Percentiles rank a stretch among this genome's conserved stretches.
These are phyloP conservation scores for Apiotrichum siamense DNA, from an alignment of 1,284 basidiomycete genomes.

Conservation along the genomic window DNA sequence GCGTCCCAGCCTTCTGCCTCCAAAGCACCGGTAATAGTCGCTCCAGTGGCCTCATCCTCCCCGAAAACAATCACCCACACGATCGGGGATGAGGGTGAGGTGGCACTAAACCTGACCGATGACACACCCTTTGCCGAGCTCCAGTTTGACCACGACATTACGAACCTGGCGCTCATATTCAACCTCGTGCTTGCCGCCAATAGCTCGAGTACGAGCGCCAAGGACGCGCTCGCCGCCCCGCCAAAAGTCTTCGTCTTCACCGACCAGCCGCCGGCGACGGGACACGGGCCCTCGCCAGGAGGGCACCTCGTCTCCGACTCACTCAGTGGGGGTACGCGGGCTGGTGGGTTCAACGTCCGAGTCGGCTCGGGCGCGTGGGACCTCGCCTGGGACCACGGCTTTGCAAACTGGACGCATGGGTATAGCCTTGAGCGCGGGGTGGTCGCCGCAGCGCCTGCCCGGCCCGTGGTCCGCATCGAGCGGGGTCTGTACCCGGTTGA, in stretches of 20 bases:
- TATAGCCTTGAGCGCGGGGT: neutral
- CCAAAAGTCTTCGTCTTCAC: no score
- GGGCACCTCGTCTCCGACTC: conserved; percentile 24
- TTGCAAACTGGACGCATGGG: conserved; percentile 54
- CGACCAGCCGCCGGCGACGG: no score
- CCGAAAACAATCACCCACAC: no score
- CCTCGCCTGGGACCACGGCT: conserved; percentile 51
- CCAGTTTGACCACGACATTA: neutral
- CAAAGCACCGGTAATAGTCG: no score
- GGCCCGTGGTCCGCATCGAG: conserved; percentile 4
- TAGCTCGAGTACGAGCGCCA: no score
- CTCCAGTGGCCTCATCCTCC: no score
- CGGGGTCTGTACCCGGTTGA: no score
- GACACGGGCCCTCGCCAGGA: no score
- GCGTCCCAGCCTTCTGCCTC: no score
- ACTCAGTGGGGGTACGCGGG: conserved; percentile 53
- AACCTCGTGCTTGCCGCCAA: conserved; percentile 1
- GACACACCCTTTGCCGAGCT: conserved; percentile 1
- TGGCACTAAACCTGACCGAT: neutral
- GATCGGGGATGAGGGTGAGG: no score
- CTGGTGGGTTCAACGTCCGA: conserved; percentile 46
- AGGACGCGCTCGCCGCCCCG: no score
- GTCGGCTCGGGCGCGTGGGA: conserved; percentile 53
- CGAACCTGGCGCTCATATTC: neutral
- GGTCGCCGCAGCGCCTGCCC: neutral